phyloP scores from a whole-genome alignment of 805 yeast genomes.

The Barnettozyma botsteinii region DNA sequence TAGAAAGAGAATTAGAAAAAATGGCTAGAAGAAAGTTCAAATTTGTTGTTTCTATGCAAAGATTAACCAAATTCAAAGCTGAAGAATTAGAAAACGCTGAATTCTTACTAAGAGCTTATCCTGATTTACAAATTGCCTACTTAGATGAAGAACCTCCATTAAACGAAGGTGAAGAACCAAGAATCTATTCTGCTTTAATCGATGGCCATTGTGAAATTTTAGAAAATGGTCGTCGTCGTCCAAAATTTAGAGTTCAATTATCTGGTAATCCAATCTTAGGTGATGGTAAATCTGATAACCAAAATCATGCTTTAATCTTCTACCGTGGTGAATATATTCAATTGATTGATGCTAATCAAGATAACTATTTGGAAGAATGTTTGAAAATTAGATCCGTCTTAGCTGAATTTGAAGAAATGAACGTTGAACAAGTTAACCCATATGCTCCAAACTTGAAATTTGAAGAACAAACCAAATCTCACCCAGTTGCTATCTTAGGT shows the following conservation, averaged over 20 bases:
- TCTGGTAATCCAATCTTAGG: conserved; percentile 85
- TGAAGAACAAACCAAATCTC: conserved; percentile 42
- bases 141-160: conserved; percentile 87
- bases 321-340: conserved; percentile 83
- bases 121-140: conserved; percentile 85
- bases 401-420: conserved; percentile 77
- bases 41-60: conserved; percentile 81
- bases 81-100: conserved; percentile 80
- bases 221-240: conserved; percentile 70
- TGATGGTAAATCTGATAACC: conserved; percentile 87
- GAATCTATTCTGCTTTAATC: conserved; percentile 69
- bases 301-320: conserved; percentile 73
- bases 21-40: conserved; percentile 83
- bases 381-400: conserved; percentile 73
- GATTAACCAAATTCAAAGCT: conserved; percentile 62
- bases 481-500: conserved; percentile 82
- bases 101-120: conserved; percentile 75
- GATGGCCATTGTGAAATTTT: conserved; percentile 75
- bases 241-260: conserved; percentile 67
- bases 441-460: conserved; percentile 65
- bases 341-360: conserved; percentile 83
- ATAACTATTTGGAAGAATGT: conserved; percentile 81
- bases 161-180: conserved; percentile 62
- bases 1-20: conserved; percentile 88
- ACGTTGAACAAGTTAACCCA: conserved; percentile 73